Evolutionary conservation across 140 eudicot species (phyloP).

Genomic region (Bidens hawaiensis): DNA sequence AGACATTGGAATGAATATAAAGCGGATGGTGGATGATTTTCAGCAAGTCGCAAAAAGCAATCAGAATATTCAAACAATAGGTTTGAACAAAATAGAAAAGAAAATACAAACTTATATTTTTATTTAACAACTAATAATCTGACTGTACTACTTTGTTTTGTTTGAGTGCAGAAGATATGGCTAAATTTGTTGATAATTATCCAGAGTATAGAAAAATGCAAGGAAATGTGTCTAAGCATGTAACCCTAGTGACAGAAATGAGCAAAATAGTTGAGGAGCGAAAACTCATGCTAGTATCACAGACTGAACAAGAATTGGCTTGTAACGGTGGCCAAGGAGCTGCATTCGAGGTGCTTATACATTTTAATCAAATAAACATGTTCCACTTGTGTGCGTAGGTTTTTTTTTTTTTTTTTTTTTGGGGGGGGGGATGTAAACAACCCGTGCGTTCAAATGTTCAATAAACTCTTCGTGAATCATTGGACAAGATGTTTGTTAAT

Average conservation of each 20-base stretch:
- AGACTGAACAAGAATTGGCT: conserved; percentile 97
- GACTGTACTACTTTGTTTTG: neutral
- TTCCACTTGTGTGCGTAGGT: neutral
- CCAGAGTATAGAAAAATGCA: conserved; percentile 95
- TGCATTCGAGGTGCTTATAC: conserved; percentile 77
- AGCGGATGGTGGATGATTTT: conserved; percentile 95
- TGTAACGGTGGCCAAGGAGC: conserved; percentile 99
- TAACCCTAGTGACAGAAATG: conserved; percentile 96
- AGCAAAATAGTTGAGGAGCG: conserved; percentile 97
- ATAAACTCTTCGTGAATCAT: too few relatives aligned
- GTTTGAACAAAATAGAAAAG: conserved; percentile 54
- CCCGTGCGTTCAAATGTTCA: too few relatives aligned
- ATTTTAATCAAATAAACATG: neutral
- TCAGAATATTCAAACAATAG: conserved; percentile 92
- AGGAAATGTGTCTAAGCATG: conserved; percentile 97
- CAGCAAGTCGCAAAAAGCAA: conserved; percentile 97
- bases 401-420: too few relatives aligned
- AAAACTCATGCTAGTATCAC: conserved; percentile 92
- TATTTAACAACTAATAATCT: neutral
- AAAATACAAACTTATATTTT: conserved; percentile 4
- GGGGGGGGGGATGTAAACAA: neutral
- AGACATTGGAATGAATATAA: conserved; percentile 96
- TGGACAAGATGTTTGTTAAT: too few relatives aligned
- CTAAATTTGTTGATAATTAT: conserved; percentile 95
- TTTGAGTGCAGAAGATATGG: conserved; percentile 87